phyloP scores from a whole-genome alignment of 2,329 filamentous ascomycete species.

The Biscogniauxia marginata region DNA sequence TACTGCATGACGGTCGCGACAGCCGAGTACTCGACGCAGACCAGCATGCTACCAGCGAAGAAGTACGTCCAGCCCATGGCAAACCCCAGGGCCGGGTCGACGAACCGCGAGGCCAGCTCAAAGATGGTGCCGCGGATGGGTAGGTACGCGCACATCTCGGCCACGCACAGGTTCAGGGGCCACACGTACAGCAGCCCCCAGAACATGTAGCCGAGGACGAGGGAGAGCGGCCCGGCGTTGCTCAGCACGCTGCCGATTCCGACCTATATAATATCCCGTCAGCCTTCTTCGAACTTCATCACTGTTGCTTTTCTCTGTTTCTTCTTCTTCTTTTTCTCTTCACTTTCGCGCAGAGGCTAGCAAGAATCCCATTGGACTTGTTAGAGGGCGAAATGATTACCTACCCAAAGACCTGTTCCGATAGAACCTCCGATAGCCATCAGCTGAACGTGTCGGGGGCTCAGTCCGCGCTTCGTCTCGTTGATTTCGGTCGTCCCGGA shows the following conservation, averaged over 20 bases:
- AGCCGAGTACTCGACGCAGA: conserved; percentile 45
- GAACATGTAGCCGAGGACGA: conserved; percentile 44
- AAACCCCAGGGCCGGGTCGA: conserved; percentile 53
- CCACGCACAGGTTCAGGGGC: conserved; percentile 47
- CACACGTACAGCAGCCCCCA: conserved; percentile 46
- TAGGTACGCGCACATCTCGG: conserved; percentile 58
- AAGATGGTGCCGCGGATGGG: conserved; percentile 55
- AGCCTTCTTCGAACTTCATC: no score
- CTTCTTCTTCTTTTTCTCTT: no score
- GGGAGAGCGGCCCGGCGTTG: conserved; percentile 42
- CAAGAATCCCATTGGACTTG: no score
- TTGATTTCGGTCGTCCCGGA: conserved; percentile 1
- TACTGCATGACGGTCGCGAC: conserved; percentile 45
- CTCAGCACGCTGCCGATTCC: conserved; percentile 44
- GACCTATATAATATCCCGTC: no score
- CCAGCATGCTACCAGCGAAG: conserved; percentile 45
- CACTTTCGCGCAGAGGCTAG: no score
- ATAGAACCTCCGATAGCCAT: conserved; percentile 50
- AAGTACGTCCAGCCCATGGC: conserved; percentile 52
- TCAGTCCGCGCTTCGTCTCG: conserved; percentile 26
- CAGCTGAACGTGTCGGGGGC: conserved; percentile 46
- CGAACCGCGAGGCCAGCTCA: conserved; percentile 53
- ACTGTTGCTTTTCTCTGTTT: no score
- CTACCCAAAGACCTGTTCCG: conserved; percentile 43
- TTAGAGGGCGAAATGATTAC: background rate